Evolutionary conservation across 148 eudicot species (phyloP).

Genomic region (Limonium bicolor): DNA sequence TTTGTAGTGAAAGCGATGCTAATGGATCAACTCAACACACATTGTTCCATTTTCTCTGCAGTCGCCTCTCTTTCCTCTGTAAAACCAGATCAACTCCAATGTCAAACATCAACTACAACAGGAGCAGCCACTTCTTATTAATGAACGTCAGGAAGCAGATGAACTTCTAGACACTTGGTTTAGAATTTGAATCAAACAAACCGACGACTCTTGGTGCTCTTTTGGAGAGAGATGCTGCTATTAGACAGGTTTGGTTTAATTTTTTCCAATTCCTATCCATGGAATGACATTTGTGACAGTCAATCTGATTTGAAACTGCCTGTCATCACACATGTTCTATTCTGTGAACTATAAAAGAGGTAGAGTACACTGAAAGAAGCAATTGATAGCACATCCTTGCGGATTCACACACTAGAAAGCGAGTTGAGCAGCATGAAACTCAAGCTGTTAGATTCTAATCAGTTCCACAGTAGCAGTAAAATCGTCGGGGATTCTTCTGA

Average conservation of each 20-base stretch:
- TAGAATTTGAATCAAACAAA: no score
- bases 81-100: background rate
- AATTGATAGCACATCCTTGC: constrained; percentile 37
- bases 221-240: constrained; percentile 51
- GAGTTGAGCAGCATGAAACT: constrained; percentile 40
- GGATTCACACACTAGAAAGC: constrained; percentile 38
- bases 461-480: background rate
- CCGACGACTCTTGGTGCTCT: constrained; percentile 54
- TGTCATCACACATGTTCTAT: background rate
- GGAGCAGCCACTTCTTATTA: no score
- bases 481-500: constrained; percentile 8
- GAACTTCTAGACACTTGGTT: no score
- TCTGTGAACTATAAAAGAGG: background rate
- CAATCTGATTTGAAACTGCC: background rate
- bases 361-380: constrained; percentile 31
- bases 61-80: constrained; percentile 4
- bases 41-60: constrained; percentile 38
- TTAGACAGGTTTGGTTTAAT: constrained; percentile 18
- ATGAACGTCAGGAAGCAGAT: background rate
- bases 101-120: no score
- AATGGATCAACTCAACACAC: constrained; percentile 61
- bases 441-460: constrained; percentile 11
- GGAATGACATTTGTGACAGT: background rate
- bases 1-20: constrained; percentile 83
- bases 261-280: background rate